These are phyloP conservation scores for Vigna reflexopilosa DNA, from an alignment of 306 rosid species.

Conservation along the genomic window DNA sequence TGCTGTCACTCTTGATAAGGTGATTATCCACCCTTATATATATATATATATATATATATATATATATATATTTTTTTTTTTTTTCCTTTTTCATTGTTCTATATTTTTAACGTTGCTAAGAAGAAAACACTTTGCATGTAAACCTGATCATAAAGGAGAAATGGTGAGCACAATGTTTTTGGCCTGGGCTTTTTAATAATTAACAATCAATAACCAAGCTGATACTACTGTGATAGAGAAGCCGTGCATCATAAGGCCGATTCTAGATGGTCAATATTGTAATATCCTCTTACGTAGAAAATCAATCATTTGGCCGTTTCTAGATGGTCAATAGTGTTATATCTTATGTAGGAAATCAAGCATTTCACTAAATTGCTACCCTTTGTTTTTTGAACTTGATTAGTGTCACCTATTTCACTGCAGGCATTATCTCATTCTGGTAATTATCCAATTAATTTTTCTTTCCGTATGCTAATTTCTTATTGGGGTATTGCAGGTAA, in stretches of 20 bases:
- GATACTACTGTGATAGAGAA: slow-evolving; percentile 6
- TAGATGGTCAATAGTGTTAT: too few species aligned
- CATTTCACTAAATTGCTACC: slow-evolving; percentile 19
- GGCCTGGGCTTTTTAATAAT: slow-evolving; percentile 3
- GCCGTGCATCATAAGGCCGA: slow-evolving; percentile 4
- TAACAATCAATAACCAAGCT: slow-evolving; percentile 24
- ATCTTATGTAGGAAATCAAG: slow-evolving; percentile 13
- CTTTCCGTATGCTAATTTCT: slow-evolving; percentile 40
- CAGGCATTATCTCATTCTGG: slow-evolving; percentile 10
- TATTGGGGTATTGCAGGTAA: slow-evolving; percentile 64
- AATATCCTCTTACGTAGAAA: neutral
- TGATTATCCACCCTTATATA: slow-evolving; percentile 43
- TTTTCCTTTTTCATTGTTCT: neutral
- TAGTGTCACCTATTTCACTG: slow-evolving; percentile 13
- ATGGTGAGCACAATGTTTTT: neutral
- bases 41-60: neutral
- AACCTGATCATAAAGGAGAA: slow-evolving; percentile 27
- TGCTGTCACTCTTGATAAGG: slow-evolving; percentile 99
- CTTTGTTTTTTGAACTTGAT: slow-evolving; percentile 7
- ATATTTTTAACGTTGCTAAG: slow-evolving; percentile 1
- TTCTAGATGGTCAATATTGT: slow-evolving; percentile 38
- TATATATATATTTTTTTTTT: neutral
- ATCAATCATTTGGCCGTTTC: too few species aligned
- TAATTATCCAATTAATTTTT: slow-evolving; percentile 34
- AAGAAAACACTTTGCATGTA: slow-evolving; percentile 12